Evolutionary conservation across 2,329 filamentous ascomycete species (phyloP).

Genomic region (Fusarium oxysporum): DNA sequence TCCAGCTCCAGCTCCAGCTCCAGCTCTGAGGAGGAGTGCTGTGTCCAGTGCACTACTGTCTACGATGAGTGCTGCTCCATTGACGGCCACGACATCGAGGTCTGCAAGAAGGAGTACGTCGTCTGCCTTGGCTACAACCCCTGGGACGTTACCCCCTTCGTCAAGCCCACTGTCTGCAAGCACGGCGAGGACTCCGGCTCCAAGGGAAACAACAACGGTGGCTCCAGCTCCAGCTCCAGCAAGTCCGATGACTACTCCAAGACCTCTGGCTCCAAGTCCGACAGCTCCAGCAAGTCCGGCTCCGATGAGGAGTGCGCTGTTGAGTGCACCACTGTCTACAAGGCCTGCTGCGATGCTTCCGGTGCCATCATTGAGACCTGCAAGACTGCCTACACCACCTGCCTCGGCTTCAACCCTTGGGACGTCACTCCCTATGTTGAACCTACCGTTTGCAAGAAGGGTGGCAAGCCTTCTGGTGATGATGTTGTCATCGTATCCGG

Average conservation of each 20-base stretch:
- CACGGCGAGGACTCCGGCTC: conserved; percentile 1
- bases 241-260: not conserved
- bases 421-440: conserved; percentile 20
- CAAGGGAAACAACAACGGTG: not conserved
- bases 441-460: conserved; percentile 34
- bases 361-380: conserved; percentile 27
- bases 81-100: conserved; percentile 15
- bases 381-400: conserved; percentile 27
- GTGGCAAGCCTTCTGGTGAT: conserved; percentile 7
- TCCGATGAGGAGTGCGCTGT: conserved; percentile 24
- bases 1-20: not conserved
- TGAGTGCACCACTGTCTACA: conserved; percentile 27
- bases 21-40: conserved; percentile 31
- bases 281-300: not conserved
- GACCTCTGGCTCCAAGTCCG: not conserved
- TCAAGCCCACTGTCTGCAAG: conserved; percentile 35
- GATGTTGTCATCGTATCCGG: conserved; percentile 34
- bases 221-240: not conserved
- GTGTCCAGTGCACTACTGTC: conserved; percentile 24
- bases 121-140: conserved; percentile 32
- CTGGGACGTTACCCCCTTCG: conserved; percentile 14
- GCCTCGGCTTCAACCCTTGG: conserved; percentile 33
- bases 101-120: conserved; percentile 24
- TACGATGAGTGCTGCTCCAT: conserved; percentile 28
- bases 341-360: conserved; percentile 24